phyloP scores from a whole-genome alignment of 306 rosid species.

The Ammopiptanthus mongolicus region DNA sequence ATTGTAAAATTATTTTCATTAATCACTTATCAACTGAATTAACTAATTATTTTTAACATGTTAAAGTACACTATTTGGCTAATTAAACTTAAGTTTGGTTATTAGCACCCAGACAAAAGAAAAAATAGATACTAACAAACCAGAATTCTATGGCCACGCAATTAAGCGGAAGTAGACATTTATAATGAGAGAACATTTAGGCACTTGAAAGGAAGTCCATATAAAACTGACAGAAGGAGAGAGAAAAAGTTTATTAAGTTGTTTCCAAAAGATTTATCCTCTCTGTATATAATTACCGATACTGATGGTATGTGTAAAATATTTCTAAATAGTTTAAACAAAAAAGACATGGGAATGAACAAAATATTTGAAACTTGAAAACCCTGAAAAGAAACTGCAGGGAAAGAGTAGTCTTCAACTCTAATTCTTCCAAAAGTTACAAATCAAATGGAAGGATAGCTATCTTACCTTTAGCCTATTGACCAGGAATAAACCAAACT shows the following conservation, averaged over 20 bases:
- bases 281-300: not conserved
- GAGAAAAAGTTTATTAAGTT: not conserved
- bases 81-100: not conserved
- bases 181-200: not conserved
- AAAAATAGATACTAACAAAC: not conserved
- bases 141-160: not conserved
- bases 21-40: not conserved
- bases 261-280: not conserved
- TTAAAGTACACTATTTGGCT: not conserved
- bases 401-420: not conserved
- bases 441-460: conserved; percentile 2
- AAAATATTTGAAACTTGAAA: conserved; percentile 6
- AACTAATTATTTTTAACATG: not conserved
- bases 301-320: not conserved
- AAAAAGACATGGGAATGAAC: not conserved
- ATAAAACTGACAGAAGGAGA: not conserved
- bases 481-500: conserved; percentile 47
- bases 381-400: not conserved
- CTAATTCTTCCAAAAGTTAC: not conserved
- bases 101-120: not conserved
- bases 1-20: not conserved
- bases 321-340: not conserved
- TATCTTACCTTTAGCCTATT: conserved; percentile 74
- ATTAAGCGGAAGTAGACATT: not conserved
- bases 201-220: not conserved